Evolutionary conservation across 192 early-diverging fungal species (phyloP).

Genomic region (Backusella circina): DNA sequence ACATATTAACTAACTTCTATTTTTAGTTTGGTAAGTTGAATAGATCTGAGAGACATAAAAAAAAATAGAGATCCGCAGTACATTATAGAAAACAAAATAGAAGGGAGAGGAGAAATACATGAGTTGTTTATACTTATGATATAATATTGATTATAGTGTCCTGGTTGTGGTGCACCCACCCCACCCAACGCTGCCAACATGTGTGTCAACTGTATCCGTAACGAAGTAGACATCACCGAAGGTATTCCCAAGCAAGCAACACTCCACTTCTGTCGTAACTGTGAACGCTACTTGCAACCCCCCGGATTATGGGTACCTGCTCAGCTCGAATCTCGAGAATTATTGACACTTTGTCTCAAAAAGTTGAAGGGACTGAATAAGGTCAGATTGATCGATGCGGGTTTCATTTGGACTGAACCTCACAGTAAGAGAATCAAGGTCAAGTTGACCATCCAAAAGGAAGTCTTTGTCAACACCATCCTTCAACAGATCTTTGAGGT

Average conservation of each 20-base stretch:
- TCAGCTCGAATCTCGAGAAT: conserved; percentile 85
- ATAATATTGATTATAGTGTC: conserved; percentile 18
- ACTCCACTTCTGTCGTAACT: conserved; percentile 94
- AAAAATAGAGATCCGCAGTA: background rate
- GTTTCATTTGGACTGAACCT: conserved; percentile 97
- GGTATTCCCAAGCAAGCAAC: conserved; percentile 97
- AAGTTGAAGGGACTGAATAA: conserved; percentile 88
- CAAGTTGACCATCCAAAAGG: conserved; percentile 98
- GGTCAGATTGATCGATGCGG: conserved; percentile 94
- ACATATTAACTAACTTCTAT: background rate
- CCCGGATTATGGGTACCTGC: conserved; percentile 88
- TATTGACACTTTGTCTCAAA: conserved; percentile 90
- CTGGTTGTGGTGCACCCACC: conserved; percentile 84
- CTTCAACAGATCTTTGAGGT: conserved; percentile 96
- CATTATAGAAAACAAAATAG: background rate
- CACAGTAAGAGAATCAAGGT: conserved; percentile 90
- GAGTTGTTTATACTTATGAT: background rate
- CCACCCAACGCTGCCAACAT: conserved; percentile 97
- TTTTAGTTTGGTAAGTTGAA: background rate
- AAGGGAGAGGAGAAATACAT: background rate
- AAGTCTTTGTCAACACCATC: conserved; percentile 92
- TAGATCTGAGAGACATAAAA: background rate
- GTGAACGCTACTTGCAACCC: conserved; percentile 96
- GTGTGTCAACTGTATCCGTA: conserved; percentile 98
- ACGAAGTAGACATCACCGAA: conserved; percentile 96